Evolutionary conservation across 441 rosid genomes (phyloP), one percentile per base, ranked within the genome.

Genomic region (Geranium incanum): DNA sequence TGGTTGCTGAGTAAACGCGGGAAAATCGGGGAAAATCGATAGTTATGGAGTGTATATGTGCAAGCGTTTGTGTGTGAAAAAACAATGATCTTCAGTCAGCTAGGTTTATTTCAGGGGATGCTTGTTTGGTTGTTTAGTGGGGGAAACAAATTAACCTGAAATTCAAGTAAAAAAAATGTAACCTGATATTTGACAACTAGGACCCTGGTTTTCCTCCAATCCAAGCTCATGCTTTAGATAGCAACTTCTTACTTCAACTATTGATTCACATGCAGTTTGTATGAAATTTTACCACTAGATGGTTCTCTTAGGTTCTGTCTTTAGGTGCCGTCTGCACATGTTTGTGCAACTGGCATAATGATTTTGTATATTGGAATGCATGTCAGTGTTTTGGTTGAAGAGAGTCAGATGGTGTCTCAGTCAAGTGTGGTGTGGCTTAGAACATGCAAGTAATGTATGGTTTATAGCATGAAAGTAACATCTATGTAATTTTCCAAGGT

Each of bases 341-440:
- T 4, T 19, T 21, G 36, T 21, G 36, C 13, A 23, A 8, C 5
- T 21, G 66, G n/a, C n/a, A 21, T 21, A 36, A 62, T 62, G 66
- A 19, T 62, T 62, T 62, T 62, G 36, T 19, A 21, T 36, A 21
- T 62, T 23, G 66, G 66, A 62, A 62, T 15, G 63, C 63, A 57
- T 62, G 60, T 18, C 13, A n/a, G 57, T 48, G 13, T 9, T 48
- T 48, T 11, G 15, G 57, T 48, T 48, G 1, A 13, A 48, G 57
- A 48, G 60, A n/a, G 18, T 52, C 19, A 52, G 19, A 3, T 52
- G 60, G 16, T 4, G 12, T n/a, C n/a, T 52, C 6, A 15, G 18
- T n/a, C n/a, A 52, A 7, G n/a, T 52, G 19, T 1, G 60, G 60
- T n/a, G 5, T 52, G 19, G 60, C 60, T 7, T 52, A 52, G 33